phyloP scores from a whole-genome alignment of 2,329 filamentous ascomycete genomes.

The Claviceps sp. region DNA sequence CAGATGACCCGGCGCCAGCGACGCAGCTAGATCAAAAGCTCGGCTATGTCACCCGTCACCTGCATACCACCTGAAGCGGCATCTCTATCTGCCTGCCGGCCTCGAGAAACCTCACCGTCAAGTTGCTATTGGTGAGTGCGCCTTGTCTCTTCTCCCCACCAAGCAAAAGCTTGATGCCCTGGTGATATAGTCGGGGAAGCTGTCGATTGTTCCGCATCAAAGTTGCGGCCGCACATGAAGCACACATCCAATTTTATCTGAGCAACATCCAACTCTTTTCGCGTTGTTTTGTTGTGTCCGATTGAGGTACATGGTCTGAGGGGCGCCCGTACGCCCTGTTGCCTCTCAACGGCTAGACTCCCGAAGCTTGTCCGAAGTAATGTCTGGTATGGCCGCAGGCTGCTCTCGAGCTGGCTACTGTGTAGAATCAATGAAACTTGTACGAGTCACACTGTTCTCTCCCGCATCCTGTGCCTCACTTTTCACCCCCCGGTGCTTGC shows the following conservation, averaged over 20 bases:
- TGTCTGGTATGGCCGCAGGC: background rate
- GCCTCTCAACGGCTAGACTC: no score
- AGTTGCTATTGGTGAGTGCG: background rate
- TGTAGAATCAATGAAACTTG: constrained; percentile 1
- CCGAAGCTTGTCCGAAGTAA: background rate
- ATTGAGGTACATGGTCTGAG: no score
- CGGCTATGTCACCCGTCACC: background rate
- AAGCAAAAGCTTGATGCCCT: background rate
- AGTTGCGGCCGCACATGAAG: background rate
- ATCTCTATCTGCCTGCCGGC: background rate
- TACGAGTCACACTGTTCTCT: constrained; percentile 1
- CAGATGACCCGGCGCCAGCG: background rate
- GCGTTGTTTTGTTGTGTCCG: background rate
- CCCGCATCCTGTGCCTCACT: background rate
- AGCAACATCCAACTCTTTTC: background rate
- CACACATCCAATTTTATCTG: background rate
- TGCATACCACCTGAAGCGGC: background rate
- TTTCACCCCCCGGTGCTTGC: constrained; percentile 8
- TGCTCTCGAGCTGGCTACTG: background rate
- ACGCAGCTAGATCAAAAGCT: background rate
- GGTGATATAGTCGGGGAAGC: background rate
- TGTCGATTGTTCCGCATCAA: background rate
- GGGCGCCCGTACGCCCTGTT: no score
- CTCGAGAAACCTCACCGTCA: background rate
- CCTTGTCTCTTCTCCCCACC: background rate